Percentiles rank a stretch among this genome's conserved stretches.
Conservation (phyloP, 257 asterid species). For the Striga asiatica region DNA sequence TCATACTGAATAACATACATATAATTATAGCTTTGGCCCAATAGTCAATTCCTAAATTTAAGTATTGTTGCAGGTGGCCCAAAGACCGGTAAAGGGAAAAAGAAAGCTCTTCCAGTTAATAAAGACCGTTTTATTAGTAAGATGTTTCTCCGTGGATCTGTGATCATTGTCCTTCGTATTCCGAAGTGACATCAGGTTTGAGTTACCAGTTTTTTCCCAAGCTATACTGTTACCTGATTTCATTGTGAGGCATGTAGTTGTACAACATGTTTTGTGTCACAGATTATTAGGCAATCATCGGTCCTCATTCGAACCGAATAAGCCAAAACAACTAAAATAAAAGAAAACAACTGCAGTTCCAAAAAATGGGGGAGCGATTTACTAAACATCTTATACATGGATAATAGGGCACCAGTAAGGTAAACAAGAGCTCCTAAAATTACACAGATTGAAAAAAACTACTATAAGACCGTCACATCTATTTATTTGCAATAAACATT, state of each 20-base stretch:
- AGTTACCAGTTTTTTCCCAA: neutral
- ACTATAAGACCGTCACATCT: too few relatives aligned
- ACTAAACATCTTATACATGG: too few relatives aligned
- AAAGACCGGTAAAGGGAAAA: constrained; percentile 89
- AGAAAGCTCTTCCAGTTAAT: constrained; percentile 81
- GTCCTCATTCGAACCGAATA: neutral
- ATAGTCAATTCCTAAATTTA: neutral
- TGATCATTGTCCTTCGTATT: constrained; percentile 73
- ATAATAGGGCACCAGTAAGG: too few relatives aligned
- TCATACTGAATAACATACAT: too few relatives aligned
- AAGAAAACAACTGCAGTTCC: neutral
- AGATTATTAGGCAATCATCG: neutral
- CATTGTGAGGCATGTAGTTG: neutral
- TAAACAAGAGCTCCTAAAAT: neutral
- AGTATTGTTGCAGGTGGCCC: constrained; percentile 42
- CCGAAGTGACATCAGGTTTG: constrained; percentile 37
- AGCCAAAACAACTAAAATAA: neutral
- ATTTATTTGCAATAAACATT: too few relatives aligned
- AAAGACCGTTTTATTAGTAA: constrained; percentile 80
- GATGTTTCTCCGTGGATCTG: constrained; percentile 92
- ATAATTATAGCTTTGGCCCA: neutral
- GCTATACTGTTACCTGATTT: neutral
- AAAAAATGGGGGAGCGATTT: too few relatives aligned
- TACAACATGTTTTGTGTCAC: neutral
- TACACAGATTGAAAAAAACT: too few relatives aligned